Evolutionary conservation across 768 basidiomycete genomes (phyloP).

Genomic region (Collybia mongolica): DNA sequence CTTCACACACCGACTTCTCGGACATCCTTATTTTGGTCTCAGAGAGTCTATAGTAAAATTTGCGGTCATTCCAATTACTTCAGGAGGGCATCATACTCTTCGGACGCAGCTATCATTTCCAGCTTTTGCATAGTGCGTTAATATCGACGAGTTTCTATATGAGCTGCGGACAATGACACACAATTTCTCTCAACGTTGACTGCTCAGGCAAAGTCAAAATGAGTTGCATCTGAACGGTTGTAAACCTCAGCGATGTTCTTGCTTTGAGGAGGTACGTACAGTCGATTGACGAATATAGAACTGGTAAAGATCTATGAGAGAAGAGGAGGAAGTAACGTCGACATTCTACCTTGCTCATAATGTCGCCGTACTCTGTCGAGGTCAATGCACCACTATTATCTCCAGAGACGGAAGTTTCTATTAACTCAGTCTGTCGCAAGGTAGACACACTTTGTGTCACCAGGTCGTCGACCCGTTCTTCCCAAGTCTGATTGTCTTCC

Average conservation of each 20-base stretch:
- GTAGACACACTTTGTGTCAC: conserved; percentile 63
- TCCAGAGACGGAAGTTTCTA: conserved; percentile 43
- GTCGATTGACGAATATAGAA: conserved; percentile 75
- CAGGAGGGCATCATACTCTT: conserved; percentile 50
- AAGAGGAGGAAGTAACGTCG: not conserved
- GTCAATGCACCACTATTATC: conserved; percentile 36
- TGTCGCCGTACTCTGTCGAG: conserved; percentile 78
- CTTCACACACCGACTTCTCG: conserved; percentile 63
- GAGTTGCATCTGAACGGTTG: conserved; percentile 53
- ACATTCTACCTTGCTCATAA: conserved; percentile 76
- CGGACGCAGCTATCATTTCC: conserved; percentile 60
- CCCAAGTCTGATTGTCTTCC: conserved; percentile 58
- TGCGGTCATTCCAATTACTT: not conserved
- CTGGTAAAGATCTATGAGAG: conserved; percentile 32
- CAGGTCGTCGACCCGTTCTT: conserved; percentile 69
- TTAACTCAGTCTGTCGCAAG: conserved; percentile 60
- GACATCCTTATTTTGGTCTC: conserved; percentile 70
- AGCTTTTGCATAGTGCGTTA: conserved; percentile 36
- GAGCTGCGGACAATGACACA: conserved; percentile 30
- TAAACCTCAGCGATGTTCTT: not conserved
- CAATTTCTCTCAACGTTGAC: conserved; percentile 65
- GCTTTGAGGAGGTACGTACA: conserved; percentile 31
- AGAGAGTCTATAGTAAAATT: conserved; percentile 45
- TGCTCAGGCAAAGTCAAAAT: conserved; percentile 59
- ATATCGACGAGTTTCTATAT: conserved; percentile 2